Base-by-base conservation (phyloP, 805 yeast genomes). In the Yarrowia deformans region DNA sequence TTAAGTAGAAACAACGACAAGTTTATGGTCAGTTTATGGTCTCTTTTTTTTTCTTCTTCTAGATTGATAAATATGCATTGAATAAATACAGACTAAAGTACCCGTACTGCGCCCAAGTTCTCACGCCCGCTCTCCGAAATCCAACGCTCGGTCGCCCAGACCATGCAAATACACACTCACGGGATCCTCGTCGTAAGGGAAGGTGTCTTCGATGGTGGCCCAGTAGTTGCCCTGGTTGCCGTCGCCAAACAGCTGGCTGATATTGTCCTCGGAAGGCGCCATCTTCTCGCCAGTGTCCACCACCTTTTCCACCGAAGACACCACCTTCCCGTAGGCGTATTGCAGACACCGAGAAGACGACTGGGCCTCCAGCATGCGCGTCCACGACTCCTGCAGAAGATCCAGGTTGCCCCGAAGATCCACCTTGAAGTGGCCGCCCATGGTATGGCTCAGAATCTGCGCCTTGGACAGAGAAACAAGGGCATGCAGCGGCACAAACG, bases 381-480 rank as follows among this genome's bases (percentile, higher is more conserved):
- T 12, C 68, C 55, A 49, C 19, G 68, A 14, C 10, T 48, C 56
- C 8, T 23, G 40, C 13, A 49, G 46, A 8, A 39, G 19, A 3
- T 49, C 46, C n/a, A 63, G 48, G n/a, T 48, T 63, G n/a, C 56
- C 55, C 8, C 23, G 23, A 16, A 63, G 46, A 16, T 63, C 68
- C 29, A 63, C 55, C 39, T 35, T 39, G 68, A 49, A 39, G n/a
- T 37, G 35, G 8, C 45, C 68, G 2, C 56, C 55, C 46, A 48
- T n/a, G 23, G 50, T 12, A 10, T 48, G 45, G 9, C 56, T 35
- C 23, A 63, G 48, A 9, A 63, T 63, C 32, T 63, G 56, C 2
- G 56, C 68, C 19, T 48, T 63, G 7, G 68, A 48, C 43, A 63
- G 23, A n/a, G 68, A 63, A 14, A 63, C 68, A 13, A 48, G 48